Base-by-base conservation (phyloP, 225 moss, liverwort and hornwort species). In the Marchantia paleacea region DNA sequence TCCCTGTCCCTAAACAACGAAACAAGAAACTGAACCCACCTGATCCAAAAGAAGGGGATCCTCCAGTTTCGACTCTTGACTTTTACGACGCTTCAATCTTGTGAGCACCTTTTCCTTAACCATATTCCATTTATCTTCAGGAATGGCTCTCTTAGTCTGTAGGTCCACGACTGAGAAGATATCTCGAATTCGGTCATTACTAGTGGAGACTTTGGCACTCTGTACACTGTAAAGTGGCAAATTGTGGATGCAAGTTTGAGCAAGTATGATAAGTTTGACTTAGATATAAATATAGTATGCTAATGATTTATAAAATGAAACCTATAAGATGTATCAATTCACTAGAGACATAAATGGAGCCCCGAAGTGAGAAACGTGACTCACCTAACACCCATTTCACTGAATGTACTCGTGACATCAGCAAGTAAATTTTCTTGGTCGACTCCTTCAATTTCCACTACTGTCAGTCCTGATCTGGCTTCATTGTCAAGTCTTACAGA, bases 361-460 rank as follows among this genome's bases (percentile, higher is more conserved):
- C 19, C 18, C 15, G 11, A 26, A 12, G 61, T 73, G 67, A 28
- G 58, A n/a, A 73, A 16, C 7, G 16, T 14, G 22, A 18, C 83
- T 79, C 72, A 87, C 92, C 95, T 95, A 73, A 95, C 80, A 78
- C 92, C 88, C 93, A 93, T 89, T 85, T 94, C 94, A 84, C 91
- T 90, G 88, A 97, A 97, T 81, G 89, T 91, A 78, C 91, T 88
- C 49, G 91, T 90, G 54, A 97, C 93, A 79, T 97, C 93, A 81
- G 89, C 91, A 72, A 95, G 90, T 69, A 97, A 82, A 79, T 95
- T 97, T 86, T 93, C 95, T 88, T 97, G 93, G 82, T 95, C 92
- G 85, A 97, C 92, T 48, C 97, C 97, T 77, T 92, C 87, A 75
- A 93, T 90, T 77, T 90, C 89, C 80, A 94, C 94, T 57, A 90